Evolutionary conservation across 768 basidiomycete species (phyloP).

Genomic region (Pleurotus djamor): DNA sequence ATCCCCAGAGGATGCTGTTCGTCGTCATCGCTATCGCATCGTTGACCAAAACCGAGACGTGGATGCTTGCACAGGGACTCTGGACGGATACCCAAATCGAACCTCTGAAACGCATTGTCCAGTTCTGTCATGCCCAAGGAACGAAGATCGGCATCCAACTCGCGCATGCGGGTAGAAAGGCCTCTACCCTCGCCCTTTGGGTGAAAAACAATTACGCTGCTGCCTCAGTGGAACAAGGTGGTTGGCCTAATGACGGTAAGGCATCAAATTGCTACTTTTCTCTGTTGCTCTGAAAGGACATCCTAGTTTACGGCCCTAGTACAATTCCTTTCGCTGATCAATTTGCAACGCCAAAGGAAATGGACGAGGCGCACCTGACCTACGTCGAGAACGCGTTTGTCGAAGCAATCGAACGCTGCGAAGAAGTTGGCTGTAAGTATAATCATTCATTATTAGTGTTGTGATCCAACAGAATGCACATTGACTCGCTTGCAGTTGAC

Average conservation of each 20-base stretch:
- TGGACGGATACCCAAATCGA: slow-evolving; percentile 79
- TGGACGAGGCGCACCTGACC: slow-evolving; percentile 54
- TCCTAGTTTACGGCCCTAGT: slow-evolving; percentile 61
- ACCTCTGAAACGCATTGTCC: slow-evolving; percentile 66
- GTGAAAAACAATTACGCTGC: slow-evolving; percentile 19
- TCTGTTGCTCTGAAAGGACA: neutral
- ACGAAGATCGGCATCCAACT: slow-evolving; percentile 78
- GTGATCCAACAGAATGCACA: neutral
- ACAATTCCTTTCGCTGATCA: slow-evolving; percentile 48
- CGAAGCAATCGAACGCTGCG: slow-evolving; percentile 49
- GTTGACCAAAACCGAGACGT: neutral
- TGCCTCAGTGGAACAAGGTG: slow-evolving; percentile 39
- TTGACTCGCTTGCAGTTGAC: slow-evolving; percentile 39
- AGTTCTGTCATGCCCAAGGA: slow-evolving; percentile 71
- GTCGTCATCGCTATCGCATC: slow-evolving; percentile 5
- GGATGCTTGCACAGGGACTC: slow-evolving; percentile 39
- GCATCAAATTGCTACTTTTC: neutral
- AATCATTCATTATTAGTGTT: neutral
- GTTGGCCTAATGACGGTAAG: slow-evolving; percentile 68
- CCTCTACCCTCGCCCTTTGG: slow-evolving; percentile 71
- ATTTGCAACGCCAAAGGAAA: slow-evolving; percentile 56
- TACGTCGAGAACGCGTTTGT: slow-evolving; percentile 60
- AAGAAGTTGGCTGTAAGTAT: slow-evolving; percentile 58
- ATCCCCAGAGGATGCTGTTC: slow-evolving; percentile 69
- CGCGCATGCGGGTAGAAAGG: slow-evolving; percentile 72